Conservation (phyloP, 1,139 yeast genomes). For the Lodderomyces parapsilosis region DNA sequence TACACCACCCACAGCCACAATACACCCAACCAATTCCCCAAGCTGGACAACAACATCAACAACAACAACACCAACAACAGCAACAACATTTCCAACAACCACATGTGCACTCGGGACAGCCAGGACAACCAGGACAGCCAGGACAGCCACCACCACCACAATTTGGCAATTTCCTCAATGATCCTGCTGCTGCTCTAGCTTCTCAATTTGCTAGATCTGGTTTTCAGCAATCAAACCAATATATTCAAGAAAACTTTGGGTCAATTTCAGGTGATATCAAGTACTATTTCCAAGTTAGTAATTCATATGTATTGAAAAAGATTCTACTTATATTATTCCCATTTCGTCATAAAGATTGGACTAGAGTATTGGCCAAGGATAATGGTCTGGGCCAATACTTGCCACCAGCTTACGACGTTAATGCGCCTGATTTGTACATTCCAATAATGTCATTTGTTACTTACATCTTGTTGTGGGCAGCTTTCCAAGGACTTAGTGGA, state of each 20-base stretch:
- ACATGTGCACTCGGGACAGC: slow-evolving; percentile 26
- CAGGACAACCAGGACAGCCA: slow-evolving; percentile 26
- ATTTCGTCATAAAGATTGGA: slow-evolving; percentile 81
- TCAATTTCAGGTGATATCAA: slow-evolving; percentile 51
- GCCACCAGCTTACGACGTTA: slow-evolving; percentile 77
- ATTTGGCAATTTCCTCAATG: slow-evolving; percentile 51
- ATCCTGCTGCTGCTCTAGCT: slow-evolving; percentile 83
- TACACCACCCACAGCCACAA: slow-evolving; percentile 36
- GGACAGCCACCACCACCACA: slow-evolving; percentile 23
- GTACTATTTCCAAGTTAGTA: slow-evolving; percentile 90
- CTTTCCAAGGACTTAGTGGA: slow-evolving; percentile 83
- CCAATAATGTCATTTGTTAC: slow-evolving; percentile 94
- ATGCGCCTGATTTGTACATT: slow-evolving; percentile 95
- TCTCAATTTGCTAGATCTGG: slow-evolving; percentile 88
- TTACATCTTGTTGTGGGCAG: slow-evolving; percentile 80
- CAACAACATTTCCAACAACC: slow-evolving; percentile 25
- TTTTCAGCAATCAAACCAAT: slow-evolving; percentile 66
- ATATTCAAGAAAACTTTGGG: slow-evolving; percentile 69
- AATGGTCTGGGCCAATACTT: slow-evolving; percentile 51
- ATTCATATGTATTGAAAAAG: slow-evolving; percentile 78
- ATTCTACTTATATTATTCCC: slow-evolving; percentile 78
- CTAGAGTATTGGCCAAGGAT: slow-evolving; percentile 50
- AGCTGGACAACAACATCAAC: slow-evolving; percentile 24
- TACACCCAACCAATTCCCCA: slow-evolving; percentile 22
- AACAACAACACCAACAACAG: slow-evolving; percentile 23